phyloP scores from a whole-genome alignment of 768 basidiomycete genomes.

The Tricholoma bakamatsutake region DNA sequence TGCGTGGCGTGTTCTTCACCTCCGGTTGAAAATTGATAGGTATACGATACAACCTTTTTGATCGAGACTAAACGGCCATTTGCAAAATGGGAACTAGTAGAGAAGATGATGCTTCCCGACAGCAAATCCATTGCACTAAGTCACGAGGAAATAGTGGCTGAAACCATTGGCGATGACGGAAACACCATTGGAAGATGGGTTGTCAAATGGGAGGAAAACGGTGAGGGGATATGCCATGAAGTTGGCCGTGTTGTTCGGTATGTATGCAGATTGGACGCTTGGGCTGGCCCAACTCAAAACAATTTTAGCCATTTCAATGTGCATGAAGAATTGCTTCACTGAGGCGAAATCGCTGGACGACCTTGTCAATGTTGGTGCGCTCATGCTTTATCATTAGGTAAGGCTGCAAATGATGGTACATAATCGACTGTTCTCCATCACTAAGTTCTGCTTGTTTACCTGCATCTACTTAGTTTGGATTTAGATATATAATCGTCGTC shows the following conservation, averaged over 20 bases:
- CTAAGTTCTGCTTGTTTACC: no score
- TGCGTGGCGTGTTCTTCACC: background rate
- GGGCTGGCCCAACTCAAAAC: background rate
- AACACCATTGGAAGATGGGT: constrained; percentile 70
- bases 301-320: constrained; percentile 38
- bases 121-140: constrained; percentile 34
- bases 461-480: no score
- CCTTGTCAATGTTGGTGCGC: no score
- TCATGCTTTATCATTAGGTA: background rate
- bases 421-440: no score
- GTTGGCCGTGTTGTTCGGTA: constrained; percentile 66
- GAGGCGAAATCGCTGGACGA: no score
- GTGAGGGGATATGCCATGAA: constrained; percentile 55
- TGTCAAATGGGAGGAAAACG: constrained; percentile 66
- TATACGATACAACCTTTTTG: constrained; percentile 71
- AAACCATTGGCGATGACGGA: constrained; percentile 57
- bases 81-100: constrained; percentile 76
- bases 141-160: constrained; percentile 74
- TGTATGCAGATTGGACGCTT: constrained; percentile 16
- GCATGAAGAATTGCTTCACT: constrained; percentile 37
- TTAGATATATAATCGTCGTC: background rate
- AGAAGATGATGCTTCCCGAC: constrained; percentile 41
- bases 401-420: no score
- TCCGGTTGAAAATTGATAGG: constrained; percentile 21
- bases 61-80: constrained; percentile 62